Evolutionary conservation across 169 alveolate species (phyloP), one percentile per base, ranked within the genome.

Genomic region (Cryptosporidium canis): DNA sequence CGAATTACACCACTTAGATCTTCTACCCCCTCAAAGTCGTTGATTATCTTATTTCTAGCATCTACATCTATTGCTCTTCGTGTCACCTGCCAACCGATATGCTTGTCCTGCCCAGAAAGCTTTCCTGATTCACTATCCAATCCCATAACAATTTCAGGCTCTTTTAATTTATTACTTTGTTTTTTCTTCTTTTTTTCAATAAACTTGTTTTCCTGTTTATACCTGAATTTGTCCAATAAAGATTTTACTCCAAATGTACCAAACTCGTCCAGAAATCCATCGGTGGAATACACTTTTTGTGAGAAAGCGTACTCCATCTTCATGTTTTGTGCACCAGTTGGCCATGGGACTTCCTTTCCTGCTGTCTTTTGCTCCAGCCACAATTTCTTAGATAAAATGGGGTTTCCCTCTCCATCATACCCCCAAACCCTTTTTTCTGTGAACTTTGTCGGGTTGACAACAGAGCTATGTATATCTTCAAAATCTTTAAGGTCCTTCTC

Each of bases 351-450:
- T 3, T 27, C 85, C 39, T 35, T 37, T 16, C 85, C 85, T 0
- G 18, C 51, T 12, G 58, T 16, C 61, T 31, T 53, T n/a, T 31
- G 43, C 16, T 77, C 63, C 27, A 77, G n/a, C 87, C 87, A 77
- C 6, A 39, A n/a, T 33, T 58, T 61, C 16, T 44, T 43, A 27
- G 87, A 77, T 9, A 11, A 56, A 21, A 77, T 77, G 2, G 87
- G 87, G 12, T 63, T 77, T 7, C 87, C 87, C 12, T 77, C 63
- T 2, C 66, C 44, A 41, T 77, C 87, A 58, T 56, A 77, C 1
- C 87, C 87, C 87, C 87, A 77, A 58, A 77, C 27, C 44, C 39
- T 58, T 58, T 24, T 58, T 35, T 77, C 72, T 29, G 43, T 55
- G 24, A 77, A 77, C 37, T 16, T 37, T 43, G 72, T 43, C 21